A percentile compares a stretch with the other conserved stretches of the same genome.
These are phyloP conservation scores for Syzygium aromaticum DNA, from an alignment of 345 rosid genomes.

Conservation along the genomic window DNA sequence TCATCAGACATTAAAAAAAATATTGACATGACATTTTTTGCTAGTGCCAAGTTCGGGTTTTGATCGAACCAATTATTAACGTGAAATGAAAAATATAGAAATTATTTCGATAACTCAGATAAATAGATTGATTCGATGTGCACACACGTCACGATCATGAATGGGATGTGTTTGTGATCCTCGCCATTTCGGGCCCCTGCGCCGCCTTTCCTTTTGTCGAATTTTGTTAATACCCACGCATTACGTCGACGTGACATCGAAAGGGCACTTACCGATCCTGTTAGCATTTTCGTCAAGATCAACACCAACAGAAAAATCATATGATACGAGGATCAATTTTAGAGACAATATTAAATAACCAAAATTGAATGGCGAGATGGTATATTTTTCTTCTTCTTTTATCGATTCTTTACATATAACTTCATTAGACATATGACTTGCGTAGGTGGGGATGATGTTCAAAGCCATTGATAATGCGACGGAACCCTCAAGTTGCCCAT, in stretches of 20 bases:
- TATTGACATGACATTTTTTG: not conserved
- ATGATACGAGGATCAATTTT: not conserved
- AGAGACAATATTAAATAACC: not conserved
- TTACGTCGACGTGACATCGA: not conserved
- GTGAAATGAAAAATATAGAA: not conserved
- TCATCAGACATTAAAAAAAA: not conserved
- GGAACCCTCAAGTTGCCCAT: not conserved
- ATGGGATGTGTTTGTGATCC: not conserved
- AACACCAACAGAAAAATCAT: not conserved
- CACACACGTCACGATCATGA: fast-evolving
- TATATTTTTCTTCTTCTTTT: not conserved
- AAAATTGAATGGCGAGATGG: not conserved
- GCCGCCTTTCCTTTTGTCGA: not conserved
- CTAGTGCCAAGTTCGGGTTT: not conserved
- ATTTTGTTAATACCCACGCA: not conserved
- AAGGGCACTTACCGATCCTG: not conserved
- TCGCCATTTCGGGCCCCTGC: not conserved
- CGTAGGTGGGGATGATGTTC: not conserved
- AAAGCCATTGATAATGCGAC: not conserved
- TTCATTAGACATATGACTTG: not conserved
- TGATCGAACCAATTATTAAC: not conserved
- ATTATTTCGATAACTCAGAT: not conserved
- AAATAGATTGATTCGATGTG: not conserved
- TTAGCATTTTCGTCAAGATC: not conserved
- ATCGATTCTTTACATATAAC: not conserved